Evolutionary conservation across 805 yeast genomes (phyloP).

Genomic region (Wickerhamiella cacticola): DNA sequence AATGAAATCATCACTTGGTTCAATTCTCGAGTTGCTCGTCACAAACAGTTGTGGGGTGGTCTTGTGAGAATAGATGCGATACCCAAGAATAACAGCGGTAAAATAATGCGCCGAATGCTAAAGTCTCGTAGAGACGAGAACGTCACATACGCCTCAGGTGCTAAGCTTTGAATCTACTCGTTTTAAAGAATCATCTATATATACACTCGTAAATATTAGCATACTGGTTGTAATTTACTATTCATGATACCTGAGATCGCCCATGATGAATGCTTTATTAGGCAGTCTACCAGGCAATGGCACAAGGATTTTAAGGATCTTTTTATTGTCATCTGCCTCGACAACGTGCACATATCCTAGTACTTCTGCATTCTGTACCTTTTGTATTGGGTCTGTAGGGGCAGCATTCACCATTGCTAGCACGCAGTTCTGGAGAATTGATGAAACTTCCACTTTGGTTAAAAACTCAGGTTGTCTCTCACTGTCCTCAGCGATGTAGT

Average conservation of each 20-base stretch:
- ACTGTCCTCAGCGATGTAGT: conserved; percentile 17
- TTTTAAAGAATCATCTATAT: too few relatives aligned
- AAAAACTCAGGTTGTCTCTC: conserved; percentile 26
- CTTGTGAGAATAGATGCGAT: conserved; percentile 63
- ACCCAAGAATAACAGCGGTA: conserved; percentile 90
- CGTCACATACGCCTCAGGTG: too few relatives aligned
- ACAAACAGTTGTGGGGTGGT: conserved; percentile 30
- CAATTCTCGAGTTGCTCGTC: conserved; percentile 26
- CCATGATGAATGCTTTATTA: conserved; percentile 55
- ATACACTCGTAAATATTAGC: too few relatives aligned
- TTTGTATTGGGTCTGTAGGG: conserved; percentile 37
- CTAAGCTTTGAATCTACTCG: too few relatives aligned
- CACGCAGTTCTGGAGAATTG: conserved; percentile 57
- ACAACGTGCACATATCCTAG: conserved; percentile 66
- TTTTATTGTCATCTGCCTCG: conserved; percentile 63
- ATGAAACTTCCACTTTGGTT: conserved; percentile 29
- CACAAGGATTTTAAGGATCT: conserved; percentile 54
- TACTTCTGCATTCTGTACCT: conserved; percentile 44
- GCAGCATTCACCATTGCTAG: conserved; percentile 50
- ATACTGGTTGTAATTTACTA: too few relatives aligned
- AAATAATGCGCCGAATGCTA: conserved; percentile 81
- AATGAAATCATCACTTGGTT: conserved; percentile 25
- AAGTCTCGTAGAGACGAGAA: conserved; percentile 37
- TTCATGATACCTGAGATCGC: conserved; percentile 73
- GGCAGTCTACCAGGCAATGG: conserved; percentile 89